Base-by-base conservation (phyloP, 2,329 filamentous ascomycete species). In the Colletotrichum phormii region DNA sequence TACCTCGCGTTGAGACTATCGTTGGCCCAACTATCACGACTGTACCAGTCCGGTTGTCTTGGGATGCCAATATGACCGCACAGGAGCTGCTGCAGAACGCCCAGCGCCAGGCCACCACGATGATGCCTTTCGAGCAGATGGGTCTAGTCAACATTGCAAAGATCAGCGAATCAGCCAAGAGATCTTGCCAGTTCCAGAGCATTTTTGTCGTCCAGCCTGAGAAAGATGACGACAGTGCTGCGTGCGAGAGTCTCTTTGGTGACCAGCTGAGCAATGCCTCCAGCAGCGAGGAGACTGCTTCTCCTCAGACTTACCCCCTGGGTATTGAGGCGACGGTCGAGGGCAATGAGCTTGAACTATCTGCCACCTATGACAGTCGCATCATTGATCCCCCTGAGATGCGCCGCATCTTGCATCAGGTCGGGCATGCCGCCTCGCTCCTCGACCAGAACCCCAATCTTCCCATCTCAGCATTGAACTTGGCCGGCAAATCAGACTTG, bases 61-160 rank as follows among this genome's bases (percentile, higher is more conserved):
- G 35, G 57, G 29, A 35, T 29, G 46, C 42, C 61, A 53, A 35
- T 37, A 24, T 35, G 29, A 35, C 29, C 26, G 35, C 26, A 26
- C 42, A 49, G 11, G 37, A 26, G 37, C 51, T 78, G 3, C 66
- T 79, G 22, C 51, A 74, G 24, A 68, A 64, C 13, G 75, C 81
- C 0, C 80, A 82, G 71, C 75, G 77, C 22, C 77, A 79, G 58
- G 75, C 76, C 4, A 75, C 76, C 3, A 75, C 78, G 11, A 74
- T 78, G 49, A 76, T 80, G 3, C 73, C 76, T 0, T 74, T 77
- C 54, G 80, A 80, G n/a, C 76, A 82, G 4, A 61, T 77, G 1
- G 79, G 80, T 6, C 73, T 83, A 1, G 76, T 79, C 9, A 75
- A 78, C 35, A 77, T 67, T 86, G 61, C 61, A 22, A 64, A 64